Base-by-base conservation (phyloP, 129 eudicot species). In the Oenanthe sinensis region DNA sequence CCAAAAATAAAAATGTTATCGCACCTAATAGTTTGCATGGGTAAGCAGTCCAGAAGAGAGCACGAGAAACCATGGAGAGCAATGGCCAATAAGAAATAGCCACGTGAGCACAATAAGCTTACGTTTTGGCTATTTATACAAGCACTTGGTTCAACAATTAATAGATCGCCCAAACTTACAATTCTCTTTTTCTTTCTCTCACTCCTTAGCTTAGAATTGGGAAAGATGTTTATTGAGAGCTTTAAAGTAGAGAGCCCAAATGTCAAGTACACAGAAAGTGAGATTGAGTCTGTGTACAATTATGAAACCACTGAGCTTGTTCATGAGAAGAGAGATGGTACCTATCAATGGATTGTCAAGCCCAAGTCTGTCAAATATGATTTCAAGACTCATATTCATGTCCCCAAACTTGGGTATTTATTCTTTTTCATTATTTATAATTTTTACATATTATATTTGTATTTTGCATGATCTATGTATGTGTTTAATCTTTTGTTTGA, bases 201-300 rank as follows among this genome's bases (percentile, higher is more conserved):
- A 6, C 17, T 22, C 54, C 47, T 1, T 22, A 43, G 2, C 28
- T 55, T 60, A 8, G 14, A 10, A 33, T 33, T 33, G 9, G 14
- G 8, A 74, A 46, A 46, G 42, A 74, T 95, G 99, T 96, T 96
- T 44, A 90, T 96, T 63, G 97, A 96, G 83, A 96, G 87, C 80
- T 96, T 96, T 75, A 90, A 90, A 88, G 99, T 96, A 1, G 99
- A 96, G 44, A 96, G 97, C 88, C 96, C 97, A 8, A 96, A 96
- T 58, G 99, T 96, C 7, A 89, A 87, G 83, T 95, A 95, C 94
- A 83, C 89, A 1, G 97, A 90, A 70, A 72, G 55, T 77, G 97
- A 88, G 82, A 90, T 95, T 72, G 85, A 88, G 45, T 95, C 98
- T 15, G 82, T 95, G 82, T 94, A 95, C 82, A 83, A 85, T 55